Evolutionary conservation across 805 yeast species (phyloP), one percentile per base, ranked within the genome.

Genomic region (Monosporozyma aquatica): DNA sequence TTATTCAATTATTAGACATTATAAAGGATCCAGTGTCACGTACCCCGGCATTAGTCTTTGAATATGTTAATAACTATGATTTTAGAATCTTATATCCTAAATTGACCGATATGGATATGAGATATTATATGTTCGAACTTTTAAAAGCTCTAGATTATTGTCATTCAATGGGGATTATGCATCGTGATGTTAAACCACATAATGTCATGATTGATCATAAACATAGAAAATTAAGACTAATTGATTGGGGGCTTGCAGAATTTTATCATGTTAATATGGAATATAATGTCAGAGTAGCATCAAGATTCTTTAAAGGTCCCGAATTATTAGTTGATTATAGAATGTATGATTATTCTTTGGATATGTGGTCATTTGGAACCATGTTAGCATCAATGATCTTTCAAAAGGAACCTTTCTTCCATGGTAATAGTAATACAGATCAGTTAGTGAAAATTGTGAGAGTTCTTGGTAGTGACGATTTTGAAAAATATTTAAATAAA

Each of bases 231-330:
- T 66, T 89, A 52, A 74, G 95, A 49, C 72, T 87, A 49, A 87
- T 89, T 42, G 97, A 89, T 64, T 89, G 96, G 96, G 97, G 97
- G 6, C 67, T 89, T 41, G 96, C 97, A 7, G 97, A 89, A 61
- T 87, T 86, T 59, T 87, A 87, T 58, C 96, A 89, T 59, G 78
- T 86, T 20, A 87, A 87, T 11, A 82, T 78, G 59, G 95, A 86
- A 54, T 89, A 85, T 56, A 89, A 89, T 56, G 96, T 89, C 17
- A 73, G 97, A 50, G 97, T 89, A 14, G 96, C 97, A 2, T 85
- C 95, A 5, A 68, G 97, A 51, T 87, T 86, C 60, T 89, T 82
- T 64, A 89, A 89, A 64, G 96, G 96, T 3, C 97, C 97, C 3
- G 97, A 89, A 59, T 66, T 89, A 44, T 69, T 89, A 46, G 87